Evolutionary conservation across 2,329 filamentous ascomycete genomes (phyloP), one percentile per base, ranked within the genome.

Genomic region (Ceratocystis huliohia): DNA sequence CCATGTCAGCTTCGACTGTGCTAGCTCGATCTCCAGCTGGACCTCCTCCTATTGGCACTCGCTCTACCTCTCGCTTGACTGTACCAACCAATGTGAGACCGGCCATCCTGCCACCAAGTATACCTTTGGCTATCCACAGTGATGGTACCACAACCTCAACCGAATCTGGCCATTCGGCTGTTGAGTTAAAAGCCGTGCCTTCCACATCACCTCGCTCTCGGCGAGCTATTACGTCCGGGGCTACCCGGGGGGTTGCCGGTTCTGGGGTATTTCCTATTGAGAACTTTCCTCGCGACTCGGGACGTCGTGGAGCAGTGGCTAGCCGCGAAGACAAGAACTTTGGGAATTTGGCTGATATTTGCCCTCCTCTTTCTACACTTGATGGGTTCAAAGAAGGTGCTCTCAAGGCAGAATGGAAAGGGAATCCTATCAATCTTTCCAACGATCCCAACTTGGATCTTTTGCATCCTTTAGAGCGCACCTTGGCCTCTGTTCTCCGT

Each of bases 331-430:
- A 96, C 73, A 90, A 88, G 73, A 88, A 95, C 74, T 96, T 89
- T 75, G 79, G 81, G 59, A 79, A 84, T 2, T 79, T 95, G 41
- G 81, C 82, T 5, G 84, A 96, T 74, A 89, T 82, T 74, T 90
- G 85, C 64, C 91, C 91, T 57, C 85, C 88, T 0, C 73, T 85
- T 53, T 77, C 79, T 66, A 86, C 87, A 1, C 81, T 94, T 3
- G 84, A 86, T 6, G 33, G 37, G 1, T 77, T 78, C 70, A 86
- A 86, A 71, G 77, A 82, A 64, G 90, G 89, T 74, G 84, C 82
- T 53, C 81, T 94, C 71, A 93, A 92, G 78, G 86, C 89, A 30
- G 90, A 95, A 69, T 95, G 91, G 89, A 94, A 92, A 77, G 89
- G 89, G 6, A 84, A 85, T 69, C 83, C 87, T 48, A 84, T 94